Percentiles rank a stretch among this genome's conserved stretches.
Evolutionary conservation across 352 stramenopile genomes (phyloP).

Genomic region (Globisporangium mamillatum): DNA sequence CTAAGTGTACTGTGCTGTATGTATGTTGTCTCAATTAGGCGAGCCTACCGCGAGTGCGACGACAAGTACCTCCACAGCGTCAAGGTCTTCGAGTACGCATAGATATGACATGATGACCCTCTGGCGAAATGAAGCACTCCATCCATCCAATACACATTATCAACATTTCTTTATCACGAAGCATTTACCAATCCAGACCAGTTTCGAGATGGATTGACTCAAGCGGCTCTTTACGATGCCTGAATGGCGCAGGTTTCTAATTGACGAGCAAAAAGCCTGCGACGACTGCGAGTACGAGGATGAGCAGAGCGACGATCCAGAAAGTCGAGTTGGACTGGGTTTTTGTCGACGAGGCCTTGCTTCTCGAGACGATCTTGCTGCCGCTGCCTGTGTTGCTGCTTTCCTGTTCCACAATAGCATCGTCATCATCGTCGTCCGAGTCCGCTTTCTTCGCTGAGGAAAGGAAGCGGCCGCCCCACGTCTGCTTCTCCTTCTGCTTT

Average conservation of each 20-base stretch:
- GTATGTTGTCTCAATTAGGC: slow-evolving; percentile 22
- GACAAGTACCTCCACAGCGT: slow-evolving; percentile 81
- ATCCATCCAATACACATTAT: too few relatives aligned
- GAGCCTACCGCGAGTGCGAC: slow-evolving; percentile 66
- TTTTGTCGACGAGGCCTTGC: neutral
- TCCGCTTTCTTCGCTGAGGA: neutral
- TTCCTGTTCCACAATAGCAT: neutral
- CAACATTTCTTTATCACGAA: neutral
- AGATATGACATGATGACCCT: neutral
- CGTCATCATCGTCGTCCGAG: slow-evolving; percentile 32
- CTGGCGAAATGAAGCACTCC: too few relatives aligned
- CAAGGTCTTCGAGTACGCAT: slow-evolving; percentile 77
- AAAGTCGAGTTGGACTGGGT: slow-evolving; percentile 21
- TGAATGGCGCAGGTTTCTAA: neutral
- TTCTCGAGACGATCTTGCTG: neutral
- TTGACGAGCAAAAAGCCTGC: slow-evolving; percentile 27
- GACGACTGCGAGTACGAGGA: slow-evolving; percentile 31
- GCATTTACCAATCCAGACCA: neutral
- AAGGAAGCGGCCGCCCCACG: slow-evolving; percentile 62
- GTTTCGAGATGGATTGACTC: neutral
- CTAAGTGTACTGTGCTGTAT: neutral
- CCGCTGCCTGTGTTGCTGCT: neutral
- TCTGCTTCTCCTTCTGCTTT: slow-evolving; percentile 66
- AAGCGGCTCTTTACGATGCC: neutral
- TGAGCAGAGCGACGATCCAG: slow-evolving; percentile 40